These are phyloP conservation scores for Calocybe gambosa DNA, from an alignment of 1,284 basidiomycete species.

Conservation along the genomic window DNA sequence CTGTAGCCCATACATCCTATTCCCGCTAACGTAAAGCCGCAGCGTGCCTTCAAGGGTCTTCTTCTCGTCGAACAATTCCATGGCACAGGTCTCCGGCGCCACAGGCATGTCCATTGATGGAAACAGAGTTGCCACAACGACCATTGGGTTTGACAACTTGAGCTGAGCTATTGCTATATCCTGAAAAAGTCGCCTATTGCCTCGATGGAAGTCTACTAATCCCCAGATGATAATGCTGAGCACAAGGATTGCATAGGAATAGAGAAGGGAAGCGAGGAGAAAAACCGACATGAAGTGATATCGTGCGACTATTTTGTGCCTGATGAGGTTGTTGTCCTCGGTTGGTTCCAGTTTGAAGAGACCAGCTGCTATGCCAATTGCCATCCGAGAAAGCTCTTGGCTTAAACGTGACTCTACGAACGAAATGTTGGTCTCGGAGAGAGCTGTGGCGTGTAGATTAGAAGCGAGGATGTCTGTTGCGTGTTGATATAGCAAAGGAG, in stretches of 20 bases:
- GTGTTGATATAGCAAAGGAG: constrained; percentile 1
- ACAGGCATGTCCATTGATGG: neutral
- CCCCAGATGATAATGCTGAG: constrained; percentile 1
- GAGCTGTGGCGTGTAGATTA: neutral
- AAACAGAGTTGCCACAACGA: neutral
- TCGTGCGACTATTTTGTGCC: neutral
- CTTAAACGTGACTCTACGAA: neutral
- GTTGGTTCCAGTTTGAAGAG: neutral
- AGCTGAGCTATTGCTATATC: neutral
- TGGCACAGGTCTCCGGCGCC: neutral
- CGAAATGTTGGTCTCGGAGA: neutral
- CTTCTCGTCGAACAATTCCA: neutral
- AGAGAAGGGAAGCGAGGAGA: neutral
- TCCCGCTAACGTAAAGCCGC: neutral
- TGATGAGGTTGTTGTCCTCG: neutral
- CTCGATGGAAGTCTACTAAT: neutral
- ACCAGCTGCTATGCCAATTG: neutral
- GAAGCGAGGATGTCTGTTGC: neutral
- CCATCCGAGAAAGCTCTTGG: constrained; percentile 6
- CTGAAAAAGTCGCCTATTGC: neutral
- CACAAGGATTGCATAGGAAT: neutral
- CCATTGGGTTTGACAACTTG: constrained; percentile 2
- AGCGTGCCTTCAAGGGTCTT: neutral
- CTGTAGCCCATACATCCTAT: neutral
- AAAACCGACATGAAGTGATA: neutral